Evolutionary conservation across 2,329 filamentous ascomycete genomes (phyloP), one percentile per base, ranked within the genome.

Genomic region (Cryphonectria nitschkei): DNA sequence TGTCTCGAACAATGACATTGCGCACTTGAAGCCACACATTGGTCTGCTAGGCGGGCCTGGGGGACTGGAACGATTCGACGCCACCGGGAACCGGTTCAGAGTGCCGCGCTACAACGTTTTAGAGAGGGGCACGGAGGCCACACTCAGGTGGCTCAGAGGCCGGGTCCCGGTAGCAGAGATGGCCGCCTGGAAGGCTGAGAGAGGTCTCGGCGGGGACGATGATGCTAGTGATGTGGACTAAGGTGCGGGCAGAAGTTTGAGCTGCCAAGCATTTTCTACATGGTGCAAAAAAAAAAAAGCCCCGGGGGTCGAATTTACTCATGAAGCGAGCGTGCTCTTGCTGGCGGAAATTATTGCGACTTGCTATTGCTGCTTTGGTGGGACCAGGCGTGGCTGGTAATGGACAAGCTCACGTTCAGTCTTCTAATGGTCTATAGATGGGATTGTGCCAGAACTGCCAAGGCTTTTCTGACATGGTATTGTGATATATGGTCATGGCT

Each of bases 71-170:
- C 80, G 87, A 68, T 83, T 98, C 13, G 92, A 97, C 64, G 92
- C 97, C 4, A 88, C 88, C 39, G 94, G 94, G 0, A 98, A 98
- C 79, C 87, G 90, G 43, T 98, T 98, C 81, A 87, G 93, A 43
- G 94, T 98, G 43, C 95, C 95, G 0, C 89, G 93, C 70, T 95
- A 92, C 83, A 92, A 92, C 73, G 87, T 97, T 8, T 82, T 98
- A 64, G 92, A 95, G 72, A 92, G 94, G 73, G 95, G 95, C 0
- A 98, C 95, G 0, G 94, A 97, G 76, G 92, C 93, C 2, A 91
- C 94, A 0, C 82, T 98, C 74, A 86, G 90, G 65, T 97, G 94
- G 92, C 80, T 98, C 66, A 87, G 93, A 72, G 92, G 93, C 39
- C 87, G 92, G 69, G 91, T 97, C 50, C 90, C 93, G 0, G 83